Percentiles rank a stretch among this genome's conserved stretches.
Conservation (phyloP, 2,329 filamentous ascomycete genomes). For the Lojkania enalia region DNA sequence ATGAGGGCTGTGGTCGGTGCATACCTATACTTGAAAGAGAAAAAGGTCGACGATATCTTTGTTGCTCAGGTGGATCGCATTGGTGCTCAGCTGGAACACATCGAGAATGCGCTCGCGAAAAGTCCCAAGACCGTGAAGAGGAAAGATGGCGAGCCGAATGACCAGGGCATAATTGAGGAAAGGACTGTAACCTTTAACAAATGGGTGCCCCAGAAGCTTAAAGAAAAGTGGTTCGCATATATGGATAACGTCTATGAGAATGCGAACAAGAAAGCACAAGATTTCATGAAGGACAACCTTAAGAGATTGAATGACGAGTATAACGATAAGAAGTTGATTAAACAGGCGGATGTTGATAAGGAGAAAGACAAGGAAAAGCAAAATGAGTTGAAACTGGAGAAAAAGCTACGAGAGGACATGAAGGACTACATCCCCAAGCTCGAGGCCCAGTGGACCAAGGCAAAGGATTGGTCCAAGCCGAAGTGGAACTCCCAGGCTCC, state of each 20-base stretch:
- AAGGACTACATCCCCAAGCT: constrained; percentile 6
- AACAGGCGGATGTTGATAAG: constrained; percentile 1
- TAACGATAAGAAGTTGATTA: constrained; percentile 2
- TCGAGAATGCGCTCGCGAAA: constrained; percentile 4
- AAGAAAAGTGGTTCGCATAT: constrained; percentile 8
- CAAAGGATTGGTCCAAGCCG: constrained; percentile 9
- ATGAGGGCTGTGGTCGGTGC: constrained; percentile 3
- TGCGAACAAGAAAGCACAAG: background rate
- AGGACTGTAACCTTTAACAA: constrained; percentile 5
- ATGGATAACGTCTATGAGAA: constrained; percentile 3
- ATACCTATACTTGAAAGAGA: constrained; percentile 6
- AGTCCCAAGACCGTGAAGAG: constrained; percentile 2
- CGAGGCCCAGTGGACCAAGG: constrained; percentile 4
- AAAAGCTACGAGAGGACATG: constrained; percentile 8
- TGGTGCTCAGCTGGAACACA: constrained; percentile 3
- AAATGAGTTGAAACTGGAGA: background rate
- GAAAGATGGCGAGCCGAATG: background rate
- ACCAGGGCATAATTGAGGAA: no score
- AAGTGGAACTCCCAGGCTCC: constrained; percentile 5
- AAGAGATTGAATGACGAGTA: constrained; percentile 6
- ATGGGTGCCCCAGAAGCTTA: constrained; percentile 3
- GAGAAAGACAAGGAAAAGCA: constrained; percentile 4
- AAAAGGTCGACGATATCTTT: constrained; percentile 6
- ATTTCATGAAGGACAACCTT: constrained; percentile 4
- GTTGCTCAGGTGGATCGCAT: constrained; percentile 6